Conservation (phyloP, 768 basidiomycete genomes). For the Mycena amicta region DNA sequence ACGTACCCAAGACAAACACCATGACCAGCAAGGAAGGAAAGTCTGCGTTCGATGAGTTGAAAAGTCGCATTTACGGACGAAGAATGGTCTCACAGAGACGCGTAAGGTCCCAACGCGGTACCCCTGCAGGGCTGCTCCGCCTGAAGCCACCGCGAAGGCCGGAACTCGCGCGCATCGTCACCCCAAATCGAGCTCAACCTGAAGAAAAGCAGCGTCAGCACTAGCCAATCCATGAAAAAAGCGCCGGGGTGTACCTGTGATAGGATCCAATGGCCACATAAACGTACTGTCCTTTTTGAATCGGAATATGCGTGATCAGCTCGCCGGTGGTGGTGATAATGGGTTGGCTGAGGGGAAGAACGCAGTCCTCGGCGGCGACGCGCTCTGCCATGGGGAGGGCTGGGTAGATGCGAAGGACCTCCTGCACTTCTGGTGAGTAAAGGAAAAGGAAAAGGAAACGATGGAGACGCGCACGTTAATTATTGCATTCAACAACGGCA, state of each 20-base stretch:
- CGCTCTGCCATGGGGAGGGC: constrained; percentile 15
- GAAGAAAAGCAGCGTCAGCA: not conserved
- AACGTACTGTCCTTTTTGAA: constrained; percentile 13
- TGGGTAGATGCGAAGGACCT: constrained; percentile 14
- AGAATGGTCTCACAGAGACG: not conserved
- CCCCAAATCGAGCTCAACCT: constrained; percentile 20
- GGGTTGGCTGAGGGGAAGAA: constrained; percentile 18
- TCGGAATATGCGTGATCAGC: constrained; percentile 11
- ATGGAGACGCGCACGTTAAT: constrained; percentile 9
- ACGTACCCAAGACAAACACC: not conserved
- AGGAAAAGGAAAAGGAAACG: not conserved
- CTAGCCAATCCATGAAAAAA: not conserved
- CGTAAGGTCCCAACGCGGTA: not conserved
- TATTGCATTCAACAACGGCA: constrained; percentile 14
- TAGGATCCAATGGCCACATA: constrained; percentile 14
- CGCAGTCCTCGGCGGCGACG: constrained; percentile 8
- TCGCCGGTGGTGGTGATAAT: constrained; percentile 8
- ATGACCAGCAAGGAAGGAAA: not conserved
- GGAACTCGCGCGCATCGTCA: constrained; percentile 26
- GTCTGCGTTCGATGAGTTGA: not conserved
- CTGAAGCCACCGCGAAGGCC: constrained; percentile 3
- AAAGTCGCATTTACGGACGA: not conserved
- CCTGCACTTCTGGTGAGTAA: not conserved
- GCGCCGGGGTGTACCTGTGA: constrained; percentile 9
- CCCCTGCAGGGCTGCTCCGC: not conserved